A percentile compares a stretch with the other conserved stretches of the same genome.
These are phyloP conservation scores for Xylariaceae sp. DNA, from an alignment of 2,329 filamentous ascomycete species.

Conservation along the genomic window DNA sequence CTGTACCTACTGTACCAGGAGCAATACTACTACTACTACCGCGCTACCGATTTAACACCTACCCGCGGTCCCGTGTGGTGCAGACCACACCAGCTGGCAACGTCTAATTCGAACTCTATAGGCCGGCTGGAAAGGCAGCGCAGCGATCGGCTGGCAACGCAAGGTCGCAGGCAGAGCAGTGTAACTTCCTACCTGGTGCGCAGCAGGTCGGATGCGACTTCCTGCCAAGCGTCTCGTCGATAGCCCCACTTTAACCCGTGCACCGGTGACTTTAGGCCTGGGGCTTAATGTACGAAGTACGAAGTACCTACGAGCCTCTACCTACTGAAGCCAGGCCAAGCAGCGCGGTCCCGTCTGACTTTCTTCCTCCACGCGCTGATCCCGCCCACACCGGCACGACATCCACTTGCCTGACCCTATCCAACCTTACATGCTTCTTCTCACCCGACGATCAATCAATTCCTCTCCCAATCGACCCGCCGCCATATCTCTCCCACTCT, in stretches of 20 bases:
- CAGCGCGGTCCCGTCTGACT: not conserved
- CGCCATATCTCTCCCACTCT: not conserved
- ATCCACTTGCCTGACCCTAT: conserved; percentile 2
- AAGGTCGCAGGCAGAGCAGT: no score
- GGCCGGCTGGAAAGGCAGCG: not conserved
- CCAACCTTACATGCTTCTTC: not conserved
- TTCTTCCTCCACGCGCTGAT: conserved; percentile 14
- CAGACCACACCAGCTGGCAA: not conserved
- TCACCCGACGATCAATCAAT: not conserved
- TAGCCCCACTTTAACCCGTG: not conserved
- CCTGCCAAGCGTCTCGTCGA: not conserved
- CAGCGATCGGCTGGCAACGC: not conserved
- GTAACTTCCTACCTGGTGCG: no score
- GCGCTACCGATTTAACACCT: not conserved
- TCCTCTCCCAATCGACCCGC: not conserved
- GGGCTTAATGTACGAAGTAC: not conserved
- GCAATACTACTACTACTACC: not conserved
- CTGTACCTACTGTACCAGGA: not conserved
- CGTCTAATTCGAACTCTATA: not conserved
- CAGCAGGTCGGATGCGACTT: not conserved
- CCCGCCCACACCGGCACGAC: conserved; percentile 14
- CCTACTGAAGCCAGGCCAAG: not conserved
- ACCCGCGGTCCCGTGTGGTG: no score
- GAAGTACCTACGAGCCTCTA: not conserved
- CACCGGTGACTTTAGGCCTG: not conserved